Evolutionary conservation across 2,329 filamentous ascomycete genomes (phyloP).

Genomic region (Capronia coronata): DNA sequence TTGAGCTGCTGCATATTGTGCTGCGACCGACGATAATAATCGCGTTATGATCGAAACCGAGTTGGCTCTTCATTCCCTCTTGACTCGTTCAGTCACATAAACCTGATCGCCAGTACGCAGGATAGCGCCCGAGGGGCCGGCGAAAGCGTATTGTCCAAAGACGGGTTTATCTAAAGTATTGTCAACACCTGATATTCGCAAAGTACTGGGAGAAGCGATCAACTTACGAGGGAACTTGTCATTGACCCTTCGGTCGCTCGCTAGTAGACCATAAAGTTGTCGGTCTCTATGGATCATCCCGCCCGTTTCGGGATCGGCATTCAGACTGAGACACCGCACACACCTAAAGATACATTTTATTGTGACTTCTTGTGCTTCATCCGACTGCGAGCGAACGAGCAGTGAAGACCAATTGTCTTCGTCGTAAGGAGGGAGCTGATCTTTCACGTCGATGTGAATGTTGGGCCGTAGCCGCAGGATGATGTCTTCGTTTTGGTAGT

Average conservation of each 20-base stretch:
- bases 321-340: constrained; percentile 26
- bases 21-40: too few relatives aligned
- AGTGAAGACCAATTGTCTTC: constrained; percentile 27
- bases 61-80: neutral
- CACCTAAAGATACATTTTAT: constrained; percentile 27
- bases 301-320: constrained; percentile 25
- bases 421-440: constrained; percentile 21
- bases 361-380: constrained; percentile 24
- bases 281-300: constrained; percentile 25
- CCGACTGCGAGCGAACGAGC: constrained; percentile 18
- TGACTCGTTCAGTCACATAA: constrained; percentile 22
- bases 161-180: constrained; percentile 23
- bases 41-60: neutral
- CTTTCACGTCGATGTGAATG: constrained; percentile 24
- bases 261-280: constrained; percentile 25
- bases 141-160: constrained; percentile 27
- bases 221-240: constrained; percentile 26
- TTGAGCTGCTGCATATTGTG: too few relatives aligned
- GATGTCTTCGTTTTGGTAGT: constrained; percentile 23
- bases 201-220: neutral
- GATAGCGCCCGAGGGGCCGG: constrained; percentile 25
- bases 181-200: neutral
- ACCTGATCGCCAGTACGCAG: constrained; percentile 24
- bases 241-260: constrained; percentile 25
- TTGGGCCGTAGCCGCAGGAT: constrained; percentile 25